Evolutionary conservation across 805 yeast species (phyloP).

Genomic region (Yamadazyma phyllophila): DNA sequence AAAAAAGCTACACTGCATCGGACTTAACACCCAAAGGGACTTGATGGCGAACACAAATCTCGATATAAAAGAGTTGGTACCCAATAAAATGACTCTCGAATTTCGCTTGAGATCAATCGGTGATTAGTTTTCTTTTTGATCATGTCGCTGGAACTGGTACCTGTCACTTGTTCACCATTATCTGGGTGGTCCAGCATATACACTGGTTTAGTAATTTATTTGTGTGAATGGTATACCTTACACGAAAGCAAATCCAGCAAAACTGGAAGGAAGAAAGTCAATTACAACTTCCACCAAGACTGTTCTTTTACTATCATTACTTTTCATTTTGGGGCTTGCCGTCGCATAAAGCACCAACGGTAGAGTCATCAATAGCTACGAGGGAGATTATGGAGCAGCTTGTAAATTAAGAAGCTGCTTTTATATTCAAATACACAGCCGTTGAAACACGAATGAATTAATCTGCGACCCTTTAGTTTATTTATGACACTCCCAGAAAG

Average conservation of each 20-base stretch:
- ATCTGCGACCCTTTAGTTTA: neutral
- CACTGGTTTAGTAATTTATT: neutral
- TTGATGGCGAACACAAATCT: no score
- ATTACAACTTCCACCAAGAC: neutral
- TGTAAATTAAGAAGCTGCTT: no score
- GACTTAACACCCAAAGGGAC: no score
- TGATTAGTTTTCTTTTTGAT: no score
- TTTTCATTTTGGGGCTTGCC: neutral
- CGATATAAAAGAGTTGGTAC: no score
- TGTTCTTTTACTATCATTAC: neutral
- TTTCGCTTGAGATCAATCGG: no score
- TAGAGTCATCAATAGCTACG: neutral
- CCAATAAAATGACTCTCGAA: no score
- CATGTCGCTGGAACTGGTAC: neutral
- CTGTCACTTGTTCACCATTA: neutral
- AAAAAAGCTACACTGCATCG: no score
- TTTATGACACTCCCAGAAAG: neutral
- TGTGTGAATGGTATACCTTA: neutral
- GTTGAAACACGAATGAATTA: neutral
- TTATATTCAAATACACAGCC: no score
- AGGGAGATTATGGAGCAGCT: neutral
- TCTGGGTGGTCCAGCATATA: neutral
- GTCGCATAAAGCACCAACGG: neutral
- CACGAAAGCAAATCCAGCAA: slow-evolving; percentile 2
- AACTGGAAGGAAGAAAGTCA: slow-evolving; percentile 1